These are phyloP conservation scores for Diaporthe caulivora DNA, from an alignment of 2,329 filamentous ascomycete species.

Conservation along the genomic window DNA sequence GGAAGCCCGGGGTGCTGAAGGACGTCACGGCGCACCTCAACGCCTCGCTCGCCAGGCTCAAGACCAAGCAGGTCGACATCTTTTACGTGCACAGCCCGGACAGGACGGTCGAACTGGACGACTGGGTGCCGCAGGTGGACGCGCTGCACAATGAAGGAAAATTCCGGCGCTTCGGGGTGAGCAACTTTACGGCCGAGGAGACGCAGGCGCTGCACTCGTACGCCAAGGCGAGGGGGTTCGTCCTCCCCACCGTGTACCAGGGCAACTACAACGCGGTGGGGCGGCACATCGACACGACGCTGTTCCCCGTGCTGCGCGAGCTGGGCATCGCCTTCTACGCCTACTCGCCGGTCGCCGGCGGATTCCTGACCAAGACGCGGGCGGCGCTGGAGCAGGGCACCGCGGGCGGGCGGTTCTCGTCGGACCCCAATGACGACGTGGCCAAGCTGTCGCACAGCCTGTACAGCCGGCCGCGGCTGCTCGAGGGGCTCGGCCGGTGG, in stretches of 20 bases:
- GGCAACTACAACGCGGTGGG: slow-evolving; percentile 55
- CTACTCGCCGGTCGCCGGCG: slow-evolving; percentile 67
- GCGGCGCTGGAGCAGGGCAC: slow-evolving; percentile 50
- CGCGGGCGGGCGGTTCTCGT: slow-evolving; percentile 52
- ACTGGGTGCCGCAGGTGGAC: slow-evolving; percentile 63
- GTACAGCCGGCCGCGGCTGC: slow-evolving; percentile 52
- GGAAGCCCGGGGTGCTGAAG: slow-evolving; percentile 16
- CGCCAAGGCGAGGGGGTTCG: slow-evolving; percentile 52
- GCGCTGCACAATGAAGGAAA: slow-evolving; percentile 76
- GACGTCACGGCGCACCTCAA: slow-evolving; percentile 9
- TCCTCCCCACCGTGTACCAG: slow-evolving; percentile 60
- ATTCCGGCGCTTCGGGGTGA: slow-evolving; percentile 75
- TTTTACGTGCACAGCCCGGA: slow-evolving; percentile 30
- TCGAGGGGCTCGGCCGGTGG: slow-evolving; percentile 65
- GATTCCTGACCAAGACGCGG: slow-evolving; percentile 65
- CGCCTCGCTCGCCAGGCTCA: slow-evolving; percentile 35
- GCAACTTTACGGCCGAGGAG: slow-evolving; percentile 79
- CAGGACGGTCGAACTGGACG: slow-evolving; percentile 56
- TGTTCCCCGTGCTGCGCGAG: slow-evolving; percentile 59
- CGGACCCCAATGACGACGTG: slow-evolving; percentile 52
- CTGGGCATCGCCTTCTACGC: slow-evolving; percentile 56
- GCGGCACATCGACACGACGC: slow-evolving; percentile 51
- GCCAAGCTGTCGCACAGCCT: slow-evolving; percentile 46
- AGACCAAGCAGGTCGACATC: slow-evolving; percentile 44
- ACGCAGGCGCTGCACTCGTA: slow-evolving; percentile 77